Evolutionary conservation across 2,329 filamentous ascomycete species (phyloP), one percentile per base, ranked within the genome.

Genomic region (Cadophora malorum): DNA sequence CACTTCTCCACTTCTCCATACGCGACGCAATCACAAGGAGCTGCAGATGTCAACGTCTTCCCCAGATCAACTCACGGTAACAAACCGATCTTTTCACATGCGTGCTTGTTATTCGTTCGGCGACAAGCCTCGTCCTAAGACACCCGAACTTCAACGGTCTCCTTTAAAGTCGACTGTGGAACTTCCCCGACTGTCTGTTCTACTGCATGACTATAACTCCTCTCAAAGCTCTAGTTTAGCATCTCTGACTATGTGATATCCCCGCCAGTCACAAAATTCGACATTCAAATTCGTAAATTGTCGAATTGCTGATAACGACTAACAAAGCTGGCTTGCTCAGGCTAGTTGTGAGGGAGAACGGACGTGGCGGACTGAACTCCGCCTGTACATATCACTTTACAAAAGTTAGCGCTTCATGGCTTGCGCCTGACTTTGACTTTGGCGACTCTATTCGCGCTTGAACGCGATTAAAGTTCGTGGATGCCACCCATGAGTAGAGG

Each of bases 401-500:
- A 12, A 45, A 12, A 45, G 41, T 45, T 45, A 19, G 41, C 7
- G 41, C 41, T 45, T 45, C 14, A 19, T 45, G 41, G 41, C 41
- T 45, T 45, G 41, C 41, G 14, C 41, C 41, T 45, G 41, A 45
- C 41, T 16, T 41, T 14, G 8, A 41, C 7, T 41, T 14, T 16
- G 8, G 38, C 8, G 38, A 41, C 8, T 12, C 3, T 12, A 23
- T 16, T 53, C 50, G 50, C 50, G 50, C 50, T 53, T 53, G 25
- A 25, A 52, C 49, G 49, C 49, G 50, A 53, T 53, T 53, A 53
- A 23, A 45, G 41, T 45, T 45, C 14, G 41, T 45, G 41, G 41
- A 45, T 14, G 10, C 41, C 41, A 45, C 41, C 7, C 41, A 12
- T 45, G 41, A 16, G 41, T 14, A 19, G 41, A 45, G 12, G 14